These are phyloP conservation scores for Hypoxylon sp. DNA, from an alignment of 2,329 filamentous ascomycete species.

Conservation along the genomic window DNA sequence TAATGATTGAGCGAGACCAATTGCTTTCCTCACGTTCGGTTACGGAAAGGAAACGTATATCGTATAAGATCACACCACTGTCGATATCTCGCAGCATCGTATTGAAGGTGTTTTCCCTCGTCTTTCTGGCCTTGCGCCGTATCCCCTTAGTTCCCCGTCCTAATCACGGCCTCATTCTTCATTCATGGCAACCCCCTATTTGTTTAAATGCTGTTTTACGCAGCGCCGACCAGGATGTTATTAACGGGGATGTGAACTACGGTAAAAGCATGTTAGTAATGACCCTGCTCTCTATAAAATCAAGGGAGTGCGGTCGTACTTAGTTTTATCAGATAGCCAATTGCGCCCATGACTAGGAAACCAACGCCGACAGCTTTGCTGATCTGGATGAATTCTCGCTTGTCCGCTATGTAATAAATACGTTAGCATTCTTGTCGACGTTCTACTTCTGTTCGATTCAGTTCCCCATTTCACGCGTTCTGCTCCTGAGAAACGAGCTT, in stretches of 20 bases:
- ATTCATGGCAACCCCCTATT: constrained; percentile 7
- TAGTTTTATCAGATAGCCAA: constrained; percentile 79
- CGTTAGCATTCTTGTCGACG: constrained; percentile 36
- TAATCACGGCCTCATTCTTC: constrained; percentile 10
- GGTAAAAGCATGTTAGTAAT: constrained; percentile 18
- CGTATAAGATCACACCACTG: constrained; percentile 19
- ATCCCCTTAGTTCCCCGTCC: constrained; percentile 21
- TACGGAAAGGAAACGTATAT: constrained; percentile 22
- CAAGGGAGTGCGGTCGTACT: constrained; percentile 61
- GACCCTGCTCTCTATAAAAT: neutral
- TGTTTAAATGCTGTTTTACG: constrained; percentile 58
- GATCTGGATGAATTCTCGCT: constrained; percentile 63
- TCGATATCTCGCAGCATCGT: constrained; percentile 20
- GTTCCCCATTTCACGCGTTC: constrained; percentile 10
- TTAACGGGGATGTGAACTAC: constrained; percentile 78
- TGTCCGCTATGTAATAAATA: constrained; percentile 58
- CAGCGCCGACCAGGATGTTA: constrained; percentile 78
- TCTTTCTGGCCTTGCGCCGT: constrained; percentile 3
- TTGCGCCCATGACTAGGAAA: constrained; percentile 79
- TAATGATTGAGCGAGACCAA: constrained; percentile 13
- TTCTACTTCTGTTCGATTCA: neutral
- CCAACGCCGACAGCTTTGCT: constrained; percentile 75
- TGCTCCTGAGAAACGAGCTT: constrained; percentile 10
- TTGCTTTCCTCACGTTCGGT: constrained; percentile 16
- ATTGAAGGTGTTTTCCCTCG: constrained; percentile 16